Conservation (phyloP, 2,329 filamentous ascomycete genomes). For the Podosphaera fusca region DNA sequence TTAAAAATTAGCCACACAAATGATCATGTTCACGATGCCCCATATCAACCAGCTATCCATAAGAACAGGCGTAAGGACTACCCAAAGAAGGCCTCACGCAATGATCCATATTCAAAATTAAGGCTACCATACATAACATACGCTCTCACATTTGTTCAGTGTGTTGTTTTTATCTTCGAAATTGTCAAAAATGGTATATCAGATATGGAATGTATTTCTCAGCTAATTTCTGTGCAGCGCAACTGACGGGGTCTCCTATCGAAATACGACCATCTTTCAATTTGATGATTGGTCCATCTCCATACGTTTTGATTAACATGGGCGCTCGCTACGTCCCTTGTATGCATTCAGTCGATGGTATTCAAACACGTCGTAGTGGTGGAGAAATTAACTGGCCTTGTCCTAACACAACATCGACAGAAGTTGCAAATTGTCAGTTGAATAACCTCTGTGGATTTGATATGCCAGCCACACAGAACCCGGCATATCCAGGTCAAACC, state of each 20-base stretch:
- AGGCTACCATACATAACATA: slow-evolving; percentile 62
- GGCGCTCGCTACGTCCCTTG: slow-evolving; percentile 79
- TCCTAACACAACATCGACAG: slow-evolving; percentile 48
- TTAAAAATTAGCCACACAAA: slow-evolving; percentile 17
- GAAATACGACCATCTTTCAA: slow-evolving; percentile 58
- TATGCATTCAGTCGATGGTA: slow-evolving; percentile 60
- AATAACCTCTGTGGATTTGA: slow-evolving; percentile 66
- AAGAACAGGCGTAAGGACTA: slow-evolving; percentile 7
- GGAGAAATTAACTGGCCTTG: slow-evolving; percentile 44
- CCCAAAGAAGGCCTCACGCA: slow-evolving; percentile 18
- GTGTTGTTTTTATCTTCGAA: slow-evolving; percentile 74
- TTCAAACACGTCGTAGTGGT: slow-evolving; percentile 27
- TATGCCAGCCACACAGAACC: slow-evolving; percentile 16
- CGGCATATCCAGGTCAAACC: slow-evolving; percentile 21
- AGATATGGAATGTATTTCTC: slow-evolving; percentile 2
- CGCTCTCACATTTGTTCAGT: slow-evolving; percentile 49
- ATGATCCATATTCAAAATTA: slow-evolving; percentile 16
- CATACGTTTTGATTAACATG: slow-evolving; percentile 87
- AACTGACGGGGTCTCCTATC: slow-evolving; percentile 44
- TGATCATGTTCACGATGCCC: slow-evolving; percentile 40
- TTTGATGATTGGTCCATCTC: slow-evolving; percentile 87
- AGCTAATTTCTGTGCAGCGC: slow-evolving; percentile 22
- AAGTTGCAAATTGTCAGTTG: slow-evolving; percentile 42
- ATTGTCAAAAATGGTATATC: slow-evolving; percentile 58
- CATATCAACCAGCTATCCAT: slow-evolving; percentile 12